These are phyloP conservation scores for Botrytis squamosa DNA, from an alignment of 2,329 filamentous ascomycete species.

Conservation along the genomic window DNA sequence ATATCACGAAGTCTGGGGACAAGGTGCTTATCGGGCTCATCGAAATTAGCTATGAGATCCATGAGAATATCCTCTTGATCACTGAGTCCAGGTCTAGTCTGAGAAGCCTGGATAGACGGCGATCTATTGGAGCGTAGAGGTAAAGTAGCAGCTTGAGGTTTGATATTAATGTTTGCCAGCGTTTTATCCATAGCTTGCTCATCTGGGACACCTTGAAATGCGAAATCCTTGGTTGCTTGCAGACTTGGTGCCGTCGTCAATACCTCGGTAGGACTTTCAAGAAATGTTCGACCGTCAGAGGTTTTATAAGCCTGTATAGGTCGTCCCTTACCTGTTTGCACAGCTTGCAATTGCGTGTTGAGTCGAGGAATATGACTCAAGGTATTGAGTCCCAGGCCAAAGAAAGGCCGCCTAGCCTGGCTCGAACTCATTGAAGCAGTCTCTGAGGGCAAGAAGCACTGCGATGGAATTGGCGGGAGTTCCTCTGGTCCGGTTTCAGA, in stretches of 20 bases:
- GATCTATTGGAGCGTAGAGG: constrained; percentile 18
- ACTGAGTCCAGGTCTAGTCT: neutral
- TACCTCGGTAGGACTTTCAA: constrained; percentile 37
- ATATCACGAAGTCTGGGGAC: constrained; percentile 31
- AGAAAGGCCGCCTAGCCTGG: constrained; percentile 34
- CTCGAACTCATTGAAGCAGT: constrained; percentile 35
- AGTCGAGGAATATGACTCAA: constrained; percentile 33
- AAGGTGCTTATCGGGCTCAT: constrained; percentile 25
- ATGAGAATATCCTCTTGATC: constrained; percentile 5
- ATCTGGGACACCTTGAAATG: constrained; percentile 20
- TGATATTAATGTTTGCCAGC: constrained; percentile 26
- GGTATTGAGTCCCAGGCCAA: constrained; percentile 33
- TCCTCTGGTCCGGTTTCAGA: constrained; percentile 30
- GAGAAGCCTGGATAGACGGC: neutral
- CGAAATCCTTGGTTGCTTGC: constrained; percentile 28
- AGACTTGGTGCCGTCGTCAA: constrained; percentile 32
- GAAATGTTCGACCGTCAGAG: constrained; percentile 29
- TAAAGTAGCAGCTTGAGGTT: constrained; percentile 16
- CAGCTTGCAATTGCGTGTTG: constrained; percentile 16
- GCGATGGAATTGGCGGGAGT: constrained; percentile 40
- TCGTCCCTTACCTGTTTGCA: constrained; percentile 19
- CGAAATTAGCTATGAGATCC: neutral
- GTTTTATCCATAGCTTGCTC: constrained; percentile 4
- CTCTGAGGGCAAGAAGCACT: constrained; percentile 40
- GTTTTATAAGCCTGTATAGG: constrained; percentile 35